These are phyloP conservation scores for Peronospora farinosa DNA, from an alignment of 352 stramenopile genomes.

Conservation along the genomic window DNA sequence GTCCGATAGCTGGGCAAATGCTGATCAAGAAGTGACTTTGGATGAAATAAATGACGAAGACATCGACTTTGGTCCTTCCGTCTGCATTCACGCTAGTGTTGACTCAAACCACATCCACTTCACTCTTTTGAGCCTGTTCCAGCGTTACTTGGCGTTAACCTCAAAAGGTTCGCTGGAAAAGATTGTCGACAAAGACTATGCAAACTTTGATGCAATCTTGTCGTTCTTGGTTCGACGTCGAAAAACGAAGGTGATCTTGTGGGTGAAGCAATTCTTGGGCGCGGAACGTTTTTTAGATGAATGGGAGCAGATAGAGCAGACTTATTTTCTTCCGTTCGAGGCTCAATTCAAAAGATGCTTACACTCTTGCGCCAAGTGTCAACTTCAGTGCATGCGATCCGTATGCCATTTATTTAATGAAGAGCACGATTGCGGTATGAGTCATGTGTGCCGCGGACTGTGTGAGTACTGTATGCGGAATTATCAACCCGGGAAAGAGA, in stretches of 20 bases:
- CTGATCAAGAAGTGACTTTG: constrained; percentile 15
- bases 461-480: constrained; percentile 32
- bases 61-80: constrained; percentile 26
- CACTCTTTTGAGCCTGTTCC: constrained; percentile 16
- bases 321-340: constrained; percentile 20
- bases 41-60: constrained; percentile 15
- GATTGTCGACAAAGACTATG: constrained; percentile 19
- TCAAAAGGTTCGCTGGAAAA: constrained; percentile 23
- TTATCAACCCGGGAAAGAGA: constrained; percentile 14
- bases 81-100: constrained; percentile 4
- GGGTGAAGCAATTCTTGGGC: constrained; percentile 30
- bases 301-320: constrained; percentile 28
- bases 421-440: constrained; percentile 40
- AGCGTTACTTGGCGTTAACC: constrained; percentile 19
- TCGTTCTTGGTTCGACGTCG: constrained; percentile 37
- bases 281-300: constrained; percentile 30
- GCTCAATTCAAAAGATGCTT: constrained; percentile 28
- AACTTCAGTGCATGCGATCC: constrained; percentile 36
- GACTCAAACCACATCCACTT: constrained; percentile 1
- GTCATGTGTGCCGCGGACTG: constrained; percentile 28
- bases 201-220: constrained; percentile 31
- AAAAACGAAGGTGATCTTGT: constrained; percentile 26
- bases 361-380: constrained; percentile 30
- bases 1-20: constrained; percentile 13
- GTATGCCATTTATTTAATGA: constrained; percentile 24